A percentile compares a stretch with the other conserved stretches of the same genome.
Evolutionary conservation across 768 basidiomycete species (phyloP).

Genomic region (Leccinum subgranulosum): DNA sequence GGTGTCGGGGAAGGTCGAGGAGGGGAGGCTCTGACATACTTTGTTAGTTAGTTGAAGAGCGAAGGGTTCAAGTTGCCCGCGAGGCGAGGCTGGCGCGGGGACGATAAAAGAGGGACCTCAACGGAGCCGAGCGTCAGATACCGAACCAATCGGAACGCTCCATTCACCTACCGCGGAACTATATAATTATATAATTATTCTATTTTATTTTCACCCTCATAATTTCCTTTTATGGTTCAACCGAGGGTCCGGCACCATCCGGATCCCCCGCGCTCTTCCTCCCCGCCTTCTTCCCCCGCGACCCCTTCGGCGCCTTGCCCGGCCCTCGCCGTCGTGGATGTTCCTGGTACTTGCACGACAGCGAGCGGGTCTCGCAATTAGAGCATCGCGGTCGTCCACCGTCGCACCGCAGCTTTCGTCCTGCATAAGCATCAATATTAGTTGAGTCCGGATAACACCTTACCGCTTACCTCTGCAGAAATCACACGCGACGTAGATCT

Average conservation of each 20-base stretch:
- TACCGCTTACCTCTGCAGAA: constrained; percentile 66
- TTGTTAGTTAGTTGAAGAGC: too few relatives aligned
- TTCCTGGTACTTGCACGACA: constrained; percentile 52
- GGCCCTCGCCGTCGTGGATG: constrained; percentile 62
- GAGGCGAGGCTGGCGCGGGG: constrained; percentile 65
- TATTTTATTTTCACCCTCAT: constrained; percentile 14
- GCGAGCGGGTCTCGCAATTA: constrained; percentile 55
- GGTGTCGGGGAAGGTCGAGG: constrained; percentile 22
- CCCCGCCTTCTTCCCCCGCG: constrained; percentile 42
- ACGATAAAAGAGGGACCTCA: constrained; percentile 46
- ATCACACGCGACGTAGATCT: constrained; percentile 60
- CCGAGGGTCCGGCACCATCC: constrained; percentile 29
- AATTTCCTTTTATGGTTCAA: constrained; percentile 21
- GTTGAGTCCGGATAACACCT: neutral
- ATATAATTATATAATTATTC: constrained; percentile 22
- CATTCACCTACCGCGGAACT: constrained; percentile 26
- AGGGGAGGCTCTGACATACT: constrained; percentile 36
- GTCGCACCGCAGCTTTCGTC: constrained; percentile 73
- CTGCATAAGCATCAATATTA: constrained; percentile 32
- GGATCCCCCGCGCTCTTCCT: constrained; percentile 22
- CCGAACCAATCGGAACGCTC: constrained; percentile 63
- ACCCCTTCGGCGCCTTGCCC: constrained; percentile 68
- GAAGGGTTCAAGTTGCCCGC: constrained; percentile 45
- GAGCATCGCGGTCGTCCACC: constrained; percentile 60
- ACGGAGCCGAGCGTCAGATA: constrained; percentile 47